A percentile compares a stretch with the other conserved stretches of the same genome.
phyloP scores from a whole-genome alignment of 768 basidiomycete species.

The Boletus vermiculosoides region DNA sequence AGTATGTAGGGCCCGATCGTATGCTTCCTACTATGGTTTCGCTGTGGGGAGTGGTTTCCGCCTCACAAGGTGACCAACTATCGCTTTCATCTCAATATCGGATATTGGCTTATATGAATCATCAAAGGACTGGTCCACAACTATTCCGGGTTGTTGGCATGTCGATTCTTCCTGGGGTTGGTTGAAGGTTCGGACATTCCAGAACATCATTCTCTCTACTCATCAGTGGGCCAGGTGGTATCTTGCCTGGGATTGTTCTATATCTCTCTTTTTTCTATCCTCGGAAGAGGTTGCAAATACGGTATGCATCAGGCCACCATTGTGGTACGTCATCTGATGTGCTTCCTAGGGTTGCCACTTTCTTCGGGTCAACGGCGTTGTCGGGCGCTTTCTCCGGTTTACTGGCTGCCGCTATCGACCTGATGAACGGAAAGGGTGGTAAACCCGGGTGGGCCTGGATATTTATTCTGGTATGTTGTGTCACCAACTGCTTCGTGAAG shows the following conservation, averaged over 20 bases:
- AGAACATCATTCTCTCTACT: neutral
- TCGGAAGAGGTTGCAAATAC: slow-evolving; percentile 27
- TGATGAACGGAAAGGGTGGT: slow-evolving; percentile 52
- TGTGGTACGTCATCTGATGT: slow-evolving; percentile 3
- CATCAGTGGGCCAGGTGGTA: slow-evolving; percentile 41
- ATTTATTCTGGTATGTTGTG: slow-evolving; percentile 44
- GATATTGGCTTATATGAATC: neutral
- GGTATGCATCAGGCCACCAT: slow-evolving; percentile 1
- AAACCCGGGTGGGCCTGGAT: slow-evolving; percentile 63
- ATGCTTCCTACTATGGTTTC: slow-evolving; percentile 60
- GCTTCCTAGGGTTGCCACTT: slow-evolving; percentile 35
- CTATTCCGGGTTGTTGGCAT: slow-evolving; percentile 53
- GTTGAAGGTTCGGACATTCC: slow-evolving; percentile 49
- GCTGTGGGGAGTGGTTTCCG: slow-evolving; percentile 61
- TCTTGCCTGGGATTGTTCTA: slow-evolving; percentile 56
- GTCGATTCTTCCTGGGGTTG: slow-evolving; percentile 50
- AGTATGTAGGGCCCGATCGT: slow-evolving; percentile 50
- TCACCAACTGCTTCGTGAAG: neutral
- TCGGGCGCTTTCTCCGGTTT: slow-evolving; percentile 65
- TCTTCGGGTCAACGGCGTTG: slow-evolving; percentile 46
- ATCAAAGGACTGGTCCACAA: slow-evolving; percentile 42
- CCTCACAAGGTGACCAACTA: slow-evolving; percentile 49
- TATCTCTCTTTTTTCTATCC: slow-evolving; percentile 54
- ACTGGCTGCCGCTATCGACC: slow-evolving; percentile 56
- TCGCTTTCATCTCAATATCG: neutral